A percentile compares a stretch with the other conserved stretches of the same genome.
phyloP scores from a whole-genome alignment of 257 asterid genomes.

The Solanum pimpinellifolium region DNA sequence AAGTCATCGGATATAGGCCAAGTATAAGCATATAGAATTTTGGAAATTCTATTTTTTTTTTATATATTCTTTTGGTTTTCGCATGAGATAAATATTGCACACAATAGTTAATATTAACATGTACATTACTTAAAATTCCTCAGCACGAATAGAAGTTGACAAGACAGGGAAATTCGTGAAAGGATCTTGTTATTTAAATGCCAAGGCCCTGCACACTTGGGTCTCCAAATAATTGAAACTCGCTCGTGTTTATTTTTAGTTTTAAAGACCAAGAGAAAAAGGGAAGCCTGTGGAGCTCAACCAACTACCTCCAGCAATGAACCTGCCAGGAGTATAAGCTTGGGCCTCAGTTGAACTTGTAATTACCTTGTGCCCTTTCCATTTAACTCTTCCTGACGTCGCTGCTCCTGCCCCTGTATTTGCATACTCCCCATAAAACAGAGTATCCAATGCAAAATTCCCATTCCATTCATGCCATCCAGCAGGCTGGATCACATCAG shows the following conservation, averaged over 20 bases:
- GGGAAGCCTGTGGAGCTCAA: slow-evolving; percentile 49
- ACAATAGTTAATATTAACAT: not conserved
- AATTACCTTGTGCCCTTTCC: slow-evolving; percentile 50
- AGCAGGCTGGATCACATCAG: slow-evolving; percentile 36
- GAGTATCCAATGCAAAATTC: slow-evolving; percentile 35
- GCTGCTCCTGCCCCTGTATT: slow-evolving; percentile 54
- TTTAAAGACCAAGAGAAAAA: slow-evolving; percentile 34
- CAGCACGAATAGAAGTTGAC: not conserved
- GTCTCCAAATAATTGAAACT: not conserved
- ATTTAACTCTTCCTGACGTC: slow-evolving; percentile 39
- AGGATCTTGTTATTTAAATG: not conserved
- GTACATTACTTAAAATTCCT: not conserved
- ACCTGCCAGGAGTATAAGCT: slow-evolving; percentile 30
- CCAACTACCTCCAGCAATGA: slow-evolving; percentile 59
- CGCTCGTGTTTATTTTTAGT: not conserved
- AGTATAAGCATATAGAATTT: not conserved
- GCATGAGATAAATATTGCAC: not conserved
- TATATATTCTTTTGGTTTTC: not conserved
- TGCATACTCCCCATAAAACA: slow-evolving; percentile 43
- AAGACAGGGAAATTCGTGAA: not conserved
- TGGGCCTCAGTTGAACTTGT: slow-evolving; percentile 55
- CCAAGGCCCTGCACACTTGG: not conserved
- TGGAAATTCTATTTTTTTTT: not conserved
- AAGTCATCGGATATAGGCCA: not conserved
- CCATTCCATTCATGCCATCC: slow-evolving; percentile 74